Conservation (phyloP, 257 asterid genomes). For the Solanum boliviense region DNA sequence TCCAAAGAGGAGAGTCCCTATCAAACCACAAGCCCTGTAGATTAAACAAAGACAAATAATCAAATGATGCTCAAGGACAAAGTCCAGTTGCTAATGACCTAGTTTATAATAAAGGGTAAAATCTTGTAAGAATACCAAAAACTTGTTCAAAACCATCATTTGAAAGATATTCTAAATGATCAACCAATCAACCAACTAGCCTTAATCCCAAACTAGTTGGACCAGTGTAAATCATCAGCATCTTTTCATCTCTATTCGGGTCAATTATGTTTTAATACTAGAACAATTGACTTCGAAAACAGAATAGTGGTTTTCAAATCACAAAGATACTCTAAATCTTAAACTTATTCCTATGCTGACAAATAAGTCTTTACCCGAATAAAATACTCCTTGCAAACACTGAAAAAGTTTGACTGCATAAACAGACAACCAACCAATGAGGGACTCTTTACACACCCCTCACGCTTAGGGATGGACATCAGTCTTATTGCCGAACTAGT, state of each 20-base stretch:
- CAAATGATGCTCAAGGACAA: not conserved
- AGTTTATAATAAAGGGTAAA: not conserved
- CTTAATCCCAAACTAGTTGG: not conserved
- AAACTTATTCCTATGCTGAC: not conserved
- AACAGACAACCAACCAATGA: not conserved
- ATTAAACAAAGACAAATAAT: conserved; percentile 2
- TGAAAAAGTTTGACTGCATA: not conserved
- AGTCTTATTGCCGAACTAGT: not conserved
- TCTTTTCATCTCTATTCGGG: not conserved
- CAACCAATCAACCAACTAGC: not conserved
- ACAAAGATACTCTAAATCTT: not conserved
- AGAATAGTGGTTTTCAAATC: not conserved
- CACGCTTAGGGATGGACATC: not conserved
- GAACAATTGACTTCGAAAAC: not conserved
- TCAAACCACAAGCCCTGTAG: conserved; percentile 76
- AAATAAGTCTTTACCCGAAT: not conserved
- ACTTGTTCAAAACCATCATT: not conserved
- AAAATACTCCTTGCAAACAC: not conserved
- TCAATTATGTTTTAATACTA: not conserved
- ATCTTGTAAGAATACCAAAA: not conserved
- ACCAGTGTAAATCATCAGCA: not conserved
- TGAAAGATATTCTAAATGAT: not conserved
- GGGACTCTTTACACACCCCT: not conserved
- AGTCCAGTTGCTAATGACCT: not conserved
- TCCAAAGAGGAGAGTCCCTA: conserved; percentile 62